Evolutionary conservation across 2,329 filamentous ascomycete species (phyloP).

Genomic region (Monosporascus sp.): DNA sequence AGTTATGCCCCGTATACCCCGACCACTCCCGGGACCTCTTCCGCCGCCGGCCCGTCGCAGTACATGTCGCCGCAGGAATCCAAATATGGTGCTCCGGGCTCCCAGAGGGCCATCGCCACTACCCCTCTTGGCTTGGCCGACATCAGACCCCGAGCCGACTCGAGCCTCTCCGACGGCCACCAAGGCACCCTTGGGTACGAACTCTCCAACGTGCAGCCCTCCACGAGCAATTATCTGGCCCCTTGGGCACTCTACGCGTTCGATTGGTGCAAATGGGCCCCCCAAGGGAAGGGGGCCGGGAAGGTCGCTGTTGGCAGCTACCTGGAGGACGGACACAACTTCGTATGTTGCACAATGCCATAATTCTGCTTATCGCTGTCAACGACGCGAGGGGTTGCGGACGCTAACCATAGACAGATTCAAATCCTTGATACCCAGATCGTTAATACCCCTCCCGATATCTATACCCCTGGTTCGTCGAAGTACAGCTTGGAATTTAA

Average conservation of each 20-base stretch:
- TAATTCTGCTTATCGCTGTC: not conserved
- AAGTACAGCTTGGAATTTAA: slow-evolving; percentile 82
- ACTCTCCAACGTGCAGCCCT: slow-evolving; percentile 55
- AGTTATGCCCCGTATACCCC: slow-evolving; percentile 54
- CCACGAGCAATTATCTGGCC: slow-evolving; percentile 88
- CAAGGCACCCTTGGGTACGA: slow-evolving; percentile 61
- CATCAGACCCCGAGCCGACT: slow-evolving; percentile 82
- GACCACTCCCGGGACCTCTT: slow-evolving; percentile 56
- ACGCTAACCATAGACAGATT: slow-evolving; percentile 52
- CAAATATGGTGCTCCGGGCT: slow-evolving; percentile 52
- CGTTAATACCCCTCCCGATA: slow-evolving; percentile 61
- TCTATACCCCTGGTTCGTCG: slow-evolving; percentile 62
- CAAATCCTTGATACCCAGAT: slow-evolving; percentile 93
- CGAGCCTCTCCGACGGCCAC: slow-evolving; percentile 66
- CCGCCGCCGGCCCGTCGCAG: slow-evolving; percentile 46
- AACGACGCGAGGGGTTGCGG: not conserved
- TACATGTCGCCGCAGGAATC: slow-evolving; percentile 55
- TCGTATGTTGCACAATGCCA: slow-evolving; percentile 50
- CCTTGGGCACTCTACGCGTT: slow-evolving; percentile 96
- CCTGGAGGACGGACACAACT: slow-evolving; percentile 96
- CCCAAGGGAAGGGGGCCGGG: slow-evolving; percentile 72
- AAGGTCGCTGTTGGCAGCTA: slow-evolving; percentile 96
- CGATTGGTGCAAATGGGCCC: slow-evolving; percentile 98
- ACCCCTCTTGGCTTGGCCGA: slow-evolving; percentile 88
- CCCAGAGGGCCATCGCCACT: slow-evolving; percentile 64